Evolutionary conservation across 2,329 filamentous ascomycete species (phyloP), one percentile per base, ranked within the genome.

Genomic region (Colletotrichum zoysiae): DNA sequence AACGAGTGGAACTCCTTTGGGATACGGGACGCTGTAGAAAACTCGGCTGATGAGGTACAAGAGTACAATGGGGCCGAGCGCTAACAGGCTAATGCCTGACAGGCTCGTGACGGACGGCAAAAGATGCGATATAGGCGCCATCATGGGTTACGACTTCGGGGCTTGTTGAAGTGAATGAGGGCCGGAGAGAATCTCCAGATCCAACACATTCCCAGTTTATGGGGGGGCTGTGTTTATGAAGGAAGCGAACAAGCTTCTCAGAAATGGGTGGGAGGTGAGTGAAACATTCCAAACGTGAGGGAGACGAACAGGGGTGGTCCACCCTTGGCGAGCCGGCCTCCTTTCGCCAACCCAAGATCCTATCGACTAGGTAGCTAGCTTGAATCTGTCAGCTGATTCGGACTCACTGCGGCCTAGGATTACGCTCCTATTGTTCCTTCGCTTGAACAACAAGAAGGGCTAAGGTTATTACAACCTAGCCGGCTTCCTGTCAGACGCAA

Each of bases 1-100:
- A 9, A 80, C 67, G 9, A 79, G 74, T 0, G 76, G 70, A 3
- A 81, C 72, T 8, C 68, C 74, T 0, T 70, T 59, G n/a, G 78
- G 78, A 48, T 78, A 79, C 8, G 77, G 75, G 23, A 76, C 50
- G 20, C 48, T 70, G 53, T 65, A 53, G 46, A 76, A 66, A 14
- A 73, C 51, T 11, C 70, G 73, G 58, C 78, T 75, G 14, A 75
- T 65, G 23, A 79, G 23, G 57, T 66, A 74, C n/a, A 69, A 20
- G 7, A 71, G 40, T 2, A 79, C 38, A 1, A 64, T 40, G 8
- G 72, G 2, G 12, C 61, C 35, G 3, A 62, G 48, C 14, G 59
- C 59, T 5, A 65, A 12, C 44, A 71, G 35, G 40, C 53, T 40
- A 33, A 71, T 60, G 11, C 65, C 59, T 20, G 59, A 44, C 40